phyloP scores from a whole-genome alignment of 495 filamentous ascomycete species.

The Aspergillus heteromorphus region DNA sequence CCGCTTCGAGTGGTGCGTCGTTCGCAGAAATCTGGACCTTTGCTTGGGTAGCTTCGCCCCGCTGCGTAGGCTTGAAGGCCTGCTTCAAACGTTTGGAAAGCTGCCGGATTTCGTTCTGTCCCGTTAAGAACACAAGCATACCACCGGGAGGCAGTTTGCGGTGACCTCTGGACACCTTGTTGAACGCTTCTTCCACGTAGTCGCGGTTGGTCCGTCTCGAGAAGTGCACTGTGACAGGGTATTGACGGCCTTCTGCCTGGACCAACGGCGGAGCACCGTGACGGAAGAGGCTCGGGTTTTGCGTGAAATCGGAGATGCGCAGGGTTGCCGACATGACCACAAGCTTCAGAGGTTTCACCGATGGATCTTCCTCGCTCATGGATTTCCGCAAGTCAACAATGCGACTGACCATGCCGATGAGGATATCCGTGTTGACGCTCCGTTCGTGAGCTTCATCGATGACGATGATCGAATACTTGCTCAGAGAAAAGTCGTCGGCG shows the following conservation, averaged over 20 bases:
- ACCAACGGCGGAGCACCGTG: constrained; percentile 72
- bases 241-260: constrained; percentile 90
- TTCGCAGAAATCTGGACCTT: constrained; percentile 68
- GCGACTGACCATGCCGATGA: constrained; percentile 92
- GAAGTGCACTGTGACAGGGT: constrained; percentile 86
- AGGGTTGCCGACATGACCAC: constrained; percentile 98
- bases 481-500: constrained; percentile 79
- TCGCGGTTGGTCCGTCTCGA: constrained; percentile 74
- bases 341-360: constrained; percentile 76
- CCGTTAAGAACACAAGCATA: constrained; percentile 93
- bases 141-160: constrained; percentile 85
- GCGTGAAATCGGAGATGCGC: constrained; percentile 80
- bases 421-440: constrained; percentile 94
- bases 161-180: constrained; percentile 85
- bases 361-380: constrained; percentile 56
- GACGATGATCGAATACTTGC: constrained; percentile 90
- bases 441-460: constrained; percentile 98
- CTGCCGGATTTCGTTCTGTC: constrained; percentile 81
- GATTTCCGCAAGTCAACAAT: constrained; percentile 73
- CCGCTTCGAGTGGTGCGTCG: constrained; percentile 75
- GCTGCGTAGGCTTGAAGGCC: constrained; percentile 57
- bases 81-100: constrained; percentile 73
- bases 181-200: constrained; percentile 83
- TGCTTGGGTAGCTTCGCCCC: constrained; percentile 49
- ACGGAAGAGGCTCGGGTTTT: constrained; percentile 75